Evolutionary conservation across 1,284 basidiomycete species (phyloP).

Genomic region (Trametes sp.): DNA sequence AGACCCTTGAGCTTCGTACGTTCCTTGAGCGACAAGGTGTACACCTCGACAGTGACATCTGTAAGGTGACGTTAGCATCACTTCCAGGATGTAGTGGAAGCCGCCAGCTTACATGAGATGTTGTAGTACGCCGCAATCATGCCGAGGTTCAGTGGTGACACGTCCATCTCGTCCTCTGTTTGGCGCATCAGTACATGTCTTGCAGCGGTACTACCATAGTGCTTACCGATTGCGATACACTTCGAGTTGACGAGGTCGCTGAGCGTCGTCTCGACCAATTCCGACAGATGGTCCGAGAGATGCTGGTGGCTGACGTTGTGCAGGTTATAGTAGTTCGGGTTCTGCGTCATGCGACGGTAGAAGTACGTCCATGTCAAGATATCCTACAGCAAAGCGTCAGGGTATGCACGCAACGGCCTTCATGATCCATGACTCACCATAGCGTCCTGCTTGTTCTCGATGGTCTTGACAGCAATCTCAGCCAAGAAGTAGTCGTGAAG

Average conservation of each 20-base stretch:
- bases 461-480: conserved; percentile 98
- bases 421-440: conserved; percentile 64
- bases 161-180: conserved; percentile 92
- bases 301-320: conserved; percentile 95
- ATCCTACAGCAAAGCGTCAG: conserved; percentile 57
- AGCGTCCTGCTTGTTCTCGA: conserved; percentile 98
- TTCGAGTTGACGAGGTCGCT: conserved; percentile 93
- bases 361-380: conserved; percentile 96
- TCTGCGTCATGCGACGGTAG: conserved; percentile 96
- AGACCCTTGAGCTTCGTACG: conserved; percentile 98
- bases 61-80: conserved; percentile 28
- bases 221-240: conserved; percentile 88
- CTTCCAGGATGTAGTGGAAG: background rate
- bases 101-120: conserved; percentile 70
- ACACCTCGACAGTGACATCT: conserved; percentile 97
- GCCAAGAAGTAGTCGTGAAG: conserved; percentile 98
- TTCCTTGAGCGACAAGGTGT: conserved; percentile 94
- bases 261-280: conserved; percentile 94
- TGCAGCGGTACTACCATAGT: too few relatives aligned
- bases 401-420: background rate
- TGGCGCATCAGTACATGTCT: conserved; percentile 21
- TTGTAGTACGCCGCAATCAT: conserved; percentile 98
- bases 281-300: conserved; percentile 93
- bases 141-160: conserved; percentile 89
- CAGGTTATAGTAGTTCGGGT: conserved; percentile 94